These are phyloP conservation scores for Helichrysum umbraculigerum DNA, from an alignment of 129 eudicot species.

Conservation along the genomic window DNA sequence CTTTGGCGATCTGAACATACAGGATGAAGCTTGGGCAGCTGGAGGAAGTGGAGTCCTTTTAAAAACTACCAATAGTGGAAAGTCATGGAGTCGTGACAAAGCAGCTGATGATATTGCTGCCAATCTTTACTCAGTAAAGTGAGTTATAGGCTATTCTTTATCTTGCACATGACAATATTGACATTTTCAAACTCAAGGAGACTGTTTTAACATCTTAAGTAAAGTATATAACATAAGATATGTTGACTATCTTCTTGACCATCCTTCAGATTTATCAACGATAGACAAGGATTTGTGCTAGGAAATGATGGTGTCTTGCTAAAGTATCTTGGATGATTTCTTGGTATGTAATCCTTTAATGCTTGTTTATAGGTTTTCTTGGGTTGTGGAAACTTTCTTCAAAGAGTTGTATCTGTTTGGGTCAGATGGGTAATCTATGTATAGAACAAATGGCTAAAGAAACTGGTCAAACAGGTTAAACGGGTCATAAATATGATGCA, in stretches of 20 bases:
- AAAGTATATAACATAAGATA: background rate
- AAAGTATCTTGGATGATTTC: conserved; percentile 79
- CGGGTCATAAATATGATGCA: too few species aligned
- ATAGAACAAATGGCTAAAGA: too few species aligned
- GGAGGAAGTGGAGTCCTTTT: conserved; percentile 97
- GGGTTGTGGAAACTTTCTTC: background rate
- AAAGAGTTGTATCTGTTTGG: background rate
- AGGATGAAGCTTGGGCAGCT: conserved; percentile 99
- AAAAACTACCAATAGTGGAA: conserved; percentile 92
- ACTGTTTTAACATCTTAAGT: background rate
- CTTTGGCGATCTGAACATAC: conserved; percentile 27
- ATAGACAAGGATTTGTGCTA: conserved; percentile 88
- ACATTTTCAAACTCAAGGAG: background rate
- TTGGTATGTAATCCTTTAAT: conserved; percentile 32
- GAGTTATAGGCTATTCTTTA: conserved; percentile 33
- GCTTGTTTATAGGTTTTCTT: background rate
- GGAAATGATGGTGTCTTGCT: conserved; percentile 98
- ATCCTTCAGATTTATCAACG: conserved; percentile 78
- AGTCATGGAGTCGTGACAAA: conserved; percentile 93
- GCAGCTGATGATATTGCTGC: conserved; percentile 99
- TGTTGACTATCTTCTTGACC: conserved; percentile 9
- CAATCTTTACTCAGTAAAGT: conserved; percentile 96
- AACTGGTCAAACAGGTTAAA: too few species aligned
- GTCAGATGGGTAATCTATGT: background rate
- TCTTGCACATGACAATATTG: background rate